Percentiles rank a stretch among this genome's conserved stretches.
phyloP scores from a whole-genome alignment of 106 monocot genomes.

The Dioscorea zingiberensis region DNA sequence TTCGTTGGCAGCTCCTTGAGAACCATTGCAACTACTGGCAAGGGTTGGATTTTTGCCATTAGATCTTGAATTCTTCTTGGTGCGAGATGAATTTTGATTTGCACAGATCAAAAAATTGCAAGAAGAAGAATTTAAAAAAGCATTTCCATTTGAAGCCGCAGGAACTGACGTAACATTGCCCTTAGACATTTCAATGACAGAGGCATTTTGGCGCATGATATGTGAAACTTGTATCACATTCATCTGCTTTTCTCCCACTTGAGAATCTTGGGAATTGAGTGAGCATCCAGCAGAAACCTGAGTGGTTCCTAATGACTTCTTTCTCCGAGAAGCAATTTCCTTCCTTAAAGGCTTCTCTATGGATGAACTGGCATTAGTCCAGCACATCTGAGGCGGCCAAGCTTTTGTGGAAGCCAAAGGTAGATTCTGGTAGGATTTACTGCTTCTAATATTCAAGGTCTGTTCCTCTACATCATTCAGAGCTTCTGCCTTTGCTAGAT shows the following conservation, averaged over 20 bases:
- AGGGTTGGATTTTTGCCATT: neutral
- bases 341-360: slow-evolving; percentile 11
- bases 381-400: slow-evolving; percentile 4
- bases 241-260: slow-evolving; percentile 5
- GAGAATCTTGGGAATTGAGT: neutral
- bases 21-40: slow-evolving; percentile 3
- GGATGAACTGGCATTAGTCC: neutral
- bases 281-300: slow-evolving; percentile 4
- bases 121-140: neutral
- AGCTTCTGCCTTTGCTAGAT: neutral
- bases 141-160: slow-evolving; percentile 1
- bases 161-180: slow-evolving; percentile 9
- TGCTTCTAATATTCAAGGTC: neutral
- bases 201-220: neutral
- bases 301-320: neutral
- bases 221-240: slow-evolving; percentile 1
- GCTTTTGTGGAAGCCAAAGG: neutral
- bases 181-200: neutral
- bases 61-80: neutral
- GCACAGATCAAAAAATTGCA: neutral
- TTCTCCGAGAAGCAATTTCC: slow-evolving; percentile 1
- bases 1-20: neutral
- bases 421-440: neutral
- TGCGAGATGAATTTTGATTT: neutral
- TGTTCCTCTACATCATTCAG: slow-evolving; percentile 1